Evolutionary conservation across 2,329 filamentous ascomycete genomes (phyloP), one percentile per base, ranked within the genome.

Genomic region (Zarea fungicola): DNA sequence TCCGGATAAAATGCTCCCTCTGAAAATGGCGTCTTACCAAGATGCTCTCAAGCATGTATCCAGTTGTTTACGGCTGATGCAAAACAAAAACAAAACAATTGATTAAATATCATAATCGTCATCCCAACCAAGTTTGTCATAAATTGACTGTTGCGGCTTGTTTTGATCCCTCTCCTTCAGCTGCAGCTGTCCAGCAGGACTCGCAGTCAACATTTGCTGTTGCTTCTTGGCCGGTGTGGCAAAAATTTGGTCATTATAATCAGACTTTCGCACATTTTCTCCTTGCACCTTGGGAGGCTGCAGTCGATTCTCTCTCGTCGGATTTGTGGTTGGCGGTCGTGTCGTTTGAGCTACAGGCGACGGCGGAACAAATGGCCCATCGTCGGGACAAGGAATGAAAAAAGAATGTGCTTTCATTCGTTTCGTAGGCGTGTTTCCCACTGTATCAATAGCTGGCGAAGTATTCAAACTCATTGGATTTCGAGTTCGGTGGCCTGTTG

Each of bases 61-160:
- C n/a, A n/a, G n/a, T n/a, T n/a, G n/a, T n/a, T n/a, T n/a, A n/a
- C n/a, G n/a, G n/a, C 28, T 29, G 8, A 14, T 8, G 34, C 9
- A 7, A 19, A 39, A 39, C 13, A 18, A 50, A 40, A 23, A 41
- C 19, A 39, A 45, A n/a, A n/a, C n/a, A n/a, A n/a, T 68, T 47
- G 52, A 65, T 62, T 70, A 60, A 60, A 72, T 69, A 59, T 80
- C 74, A 59, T 72, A 66, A 52, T 81, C 76, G 51, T 80, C 72
- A 57, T 81, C 76, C 79, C 79, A 83, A 39, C 79, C 78, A 35
- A 82, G 61, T 54, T 66, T 67, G 56, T 78, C 69, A 55, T 77
- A 83, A 44, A 82, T 75, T 10, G 74, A 76, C 53, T 65, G 52
- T 28, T 62, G 61, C 51, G 59, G 65, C 43, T 55, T 19, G 14